Percentiles rank a stretch among this genome's conserved stretches.
Conservation (phyloP, 495 filamentous ascomycete species). For the Clavariopsis aquatica region DNA sequence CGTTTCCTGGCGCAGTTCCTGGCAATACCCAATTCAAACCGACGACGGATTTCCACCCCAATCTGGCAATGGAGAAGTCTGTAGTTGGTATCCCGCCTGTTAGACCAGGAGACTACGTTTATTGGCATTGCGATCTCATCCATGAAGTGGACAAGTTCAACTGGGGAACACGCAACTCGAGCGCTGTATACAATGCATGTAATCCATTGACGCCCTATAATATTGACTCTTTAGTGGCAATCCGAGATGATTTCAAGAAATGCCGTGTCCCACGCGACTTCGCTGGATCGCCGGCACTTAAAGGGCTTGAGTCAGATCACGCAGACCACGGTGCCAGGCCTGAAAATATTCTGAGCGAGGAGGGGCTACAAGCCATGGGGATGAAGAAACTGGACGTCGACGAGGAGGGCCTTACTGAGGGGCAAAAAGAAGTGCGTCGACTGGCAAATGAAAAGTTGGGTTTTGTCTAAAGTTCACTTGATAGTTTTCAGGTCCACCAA, state of each 20-base stretch:
- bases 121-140: slow-evolving; percentile 21
- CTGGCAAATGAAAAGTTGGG: slow-evolving; percentile 10
- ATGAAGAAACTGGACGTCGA: slow-evolving; percentile 9
- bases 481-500: neutral
- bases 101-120: slow-evolving; percentile 20
- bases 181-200: slow-evolving; percentile 1
- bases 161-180: slow-evolving; percentile 5
- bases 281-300: neutral
- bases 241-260: slow-evolving; percentile 2
- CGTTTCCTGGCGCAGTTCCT: slow-evolving; percentile 5
- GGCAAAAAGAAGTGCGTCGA: slow-evolving; percentile 2
- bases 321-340: slow-evolving; percentile 3
- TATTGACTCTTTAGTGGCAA: neutral
- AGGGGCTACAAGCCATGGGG: neutral
- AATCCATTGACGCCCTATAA: slow-evolving; percentile 12
- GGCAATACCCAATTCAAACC: slow-evolving; percentile 7
- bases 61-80: slow-evolving; percentile 12
- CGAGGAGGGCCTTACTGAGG: slow-evolving; percentile 6
- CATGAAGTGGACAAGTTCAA: slow-evolving; percentile 14
- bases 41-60: slow-evolving; percentile 11
- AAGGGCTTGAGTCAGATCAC: slow-evolving; percentile 7
- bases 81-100: slow-evolving; percentile 13
- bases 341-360: slow-evolving; percentile 4
- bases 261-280: neutral
- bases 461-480: neutral